Conservation (phyloP, 192 early-diverging fungal species). For the Phycomyces blakesleeanus region DNA sequence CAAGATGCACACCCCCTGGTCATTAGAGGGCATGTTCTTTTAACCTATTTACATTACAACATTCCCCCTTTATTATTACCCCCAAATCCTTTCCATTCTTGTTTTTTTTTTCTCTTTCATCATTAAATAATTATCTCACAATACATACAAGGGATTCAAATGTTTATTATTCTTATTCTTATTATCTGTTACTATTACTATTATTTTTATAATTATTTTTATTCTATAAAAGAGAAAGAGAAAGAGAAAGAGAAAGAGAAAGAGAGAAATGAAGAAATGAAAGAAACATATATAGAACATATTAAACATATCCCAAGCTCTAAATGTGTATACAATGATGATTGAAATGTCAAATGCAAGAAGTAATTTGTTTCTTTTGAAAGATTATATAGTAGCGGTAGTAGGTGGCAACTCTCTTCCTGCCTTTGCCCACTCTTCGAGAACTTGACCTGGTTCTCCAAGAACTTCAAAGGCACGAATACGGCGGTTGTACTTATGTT, state of each 20-base stretch:
- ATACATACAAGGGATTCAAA: no score
- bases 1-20: conserved; percentile 17
- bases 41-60: no score
- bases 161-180: background rate
- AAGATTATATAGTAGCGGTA: background rate
- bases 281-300: no score
- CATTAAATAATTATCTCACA: background rate
- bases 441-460: conserved; percentile 33
- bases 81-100: background rate
- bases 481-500: conserved; percentile 23
- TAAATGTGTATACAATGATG: no score
- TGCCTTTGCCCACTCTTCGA: conserved; percentile 27
- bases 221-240: background rate
- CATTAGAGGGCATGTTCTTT: no score
- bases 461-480: conserved; percentile 25
- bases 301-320: no score
- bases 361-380: no score
- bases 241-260: no score
- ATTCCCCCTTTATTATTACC: background rate
- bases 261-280: no score
- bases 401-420: conserved; percentile 21
- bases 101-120: background rate
- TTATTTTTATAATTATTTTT: background rate
- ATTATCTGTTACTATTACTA: background rate
- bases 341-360: no score